A percentile compares a stretch with the other conserved stretches of the same genome.
These are phyloP conservation scores for Syzygium malaccense DNA, from an alignment of 441 rosid genomes.

Conservation along the genomic window DNA sequence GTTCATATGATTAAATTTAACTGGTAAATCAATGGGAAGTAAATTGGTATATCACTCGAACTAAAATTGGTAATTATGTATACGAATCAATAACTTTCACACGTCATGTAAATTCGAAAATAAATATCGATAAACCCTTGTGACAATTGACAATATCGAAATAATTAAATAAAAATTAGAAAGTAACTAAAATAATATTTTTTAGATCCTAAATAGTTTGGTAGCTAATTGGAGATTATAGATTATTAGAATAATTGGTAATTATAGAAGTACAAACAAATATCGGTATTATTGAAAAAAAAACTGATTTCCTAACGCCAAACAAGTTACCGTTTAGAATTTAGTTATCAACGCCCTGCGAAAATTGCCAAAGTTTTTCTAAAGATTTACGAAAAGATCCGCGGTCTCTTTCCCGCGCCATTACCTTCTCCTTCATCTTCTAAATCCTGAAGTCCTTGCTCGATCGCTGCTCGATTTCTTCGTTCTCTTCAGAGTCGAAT, in stretches of 20 bases:
- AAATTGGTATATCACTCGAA: neutral
- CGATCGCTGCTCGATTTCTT: fast-evolving
- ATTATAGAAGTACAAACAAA: neutral
- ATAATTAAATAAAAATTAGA: neutral
- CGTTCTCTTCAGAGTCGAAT: neutral
- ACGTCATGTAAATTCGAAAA: fast-evolving
- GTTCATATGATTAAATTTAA: neutral
- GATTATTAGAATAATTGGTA: neutral
- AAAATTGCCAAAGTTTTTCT: neutral
- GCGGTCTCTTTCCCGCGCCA: neutral
- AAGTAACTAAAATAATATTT: neutral
- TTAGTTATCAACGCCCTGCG: neutral
- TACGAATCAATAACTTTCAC: neutral
- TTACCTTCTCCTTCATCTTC: neutral
- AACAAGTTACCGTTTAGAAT: neutral
- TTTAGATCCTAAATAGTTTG: neutral
- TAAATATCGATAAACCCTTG: neutral
- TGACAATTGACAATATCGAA: too few species aligned
- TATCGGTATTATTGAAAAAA: neutral
- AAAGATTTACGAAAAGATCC: neutral
- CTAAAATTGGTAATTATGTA: too few species aligned
- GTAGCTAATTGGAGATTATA: neutral
- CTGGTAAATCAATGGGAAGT: neutral
- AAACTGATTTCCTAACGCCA: neutral
- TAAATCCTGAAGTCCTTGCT: neutral